A percentile compares a stretch with the other conserved stretches of the same genome.
phyloP scores from a whole-genome alignment of 106 monocot species.

The Platanthera guangdongensis region DNA sequence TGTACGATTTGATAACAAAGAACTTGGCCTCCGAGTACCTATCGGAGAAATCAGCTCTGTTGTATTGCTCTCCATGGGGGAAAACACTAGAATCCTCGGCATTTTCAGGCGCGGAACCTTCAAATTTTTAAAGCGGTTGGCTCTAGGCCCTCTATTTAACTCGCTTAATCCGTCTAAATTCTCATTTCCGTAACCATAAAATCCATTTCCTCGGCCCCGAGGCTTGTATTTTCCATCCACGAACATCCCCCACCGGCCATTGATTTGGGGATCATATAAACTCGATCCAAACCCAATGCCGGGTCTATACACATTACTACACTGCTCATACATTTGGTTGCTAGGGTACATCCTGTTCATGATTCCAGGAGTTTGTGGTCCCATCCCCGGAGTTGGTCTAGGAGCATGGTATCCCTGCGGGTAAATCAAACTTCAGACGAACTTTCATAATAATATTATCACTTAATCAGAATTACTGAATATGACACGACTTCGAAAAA shows the following conservation, averaged over 20 bases:
- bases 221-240: slow-evolving; percentile 45
- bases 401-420: slow-evolving; percentile 31
- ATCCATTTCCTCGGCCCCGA: slow-evolving; percentile 45
- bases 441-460: slow-evolving; percentile 16
- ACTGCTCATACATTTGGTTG: slow-evolving; percentile 46
- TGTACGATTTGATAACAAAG: slow-evolving; percentile 78
- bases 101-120: slow-evolving; percentile 17
- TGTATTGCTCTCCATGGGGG: slow-evolving; percentile 53
- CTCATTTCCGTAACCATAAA: slow-evolving; percentile 44
- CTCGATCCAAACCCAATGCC: slow-evolving; percentile 23
- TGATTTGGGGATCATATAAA: slow-evolving; percentile 32
- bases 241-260: slow-evolving; percentile 22
- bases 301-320: slow-evolving; percentile 21
- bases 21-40: slow-evolving; percentile 59
- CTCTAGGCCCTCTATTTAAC: slow-evolving; percentile 67
- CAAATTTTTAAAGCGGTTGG: slow-evolving; percentile 33
- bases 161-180: slow-evolving; percentile 59
- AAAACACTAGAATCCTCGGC: slow-evolving; percentile 27
- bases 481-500: neutral
- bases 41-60: slow-evolving; percentile 42
- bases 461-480: neutral
- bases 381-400: slow-evolving; percentile 27
- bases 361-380: slow-evolving; percentile 17
- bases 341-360: slow-evolving; percentile 46
- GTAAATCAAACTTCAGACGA: neutral